Base-by-base conservation (phyloP, 257 asterid species). In the Solanum okadae region DNA sequence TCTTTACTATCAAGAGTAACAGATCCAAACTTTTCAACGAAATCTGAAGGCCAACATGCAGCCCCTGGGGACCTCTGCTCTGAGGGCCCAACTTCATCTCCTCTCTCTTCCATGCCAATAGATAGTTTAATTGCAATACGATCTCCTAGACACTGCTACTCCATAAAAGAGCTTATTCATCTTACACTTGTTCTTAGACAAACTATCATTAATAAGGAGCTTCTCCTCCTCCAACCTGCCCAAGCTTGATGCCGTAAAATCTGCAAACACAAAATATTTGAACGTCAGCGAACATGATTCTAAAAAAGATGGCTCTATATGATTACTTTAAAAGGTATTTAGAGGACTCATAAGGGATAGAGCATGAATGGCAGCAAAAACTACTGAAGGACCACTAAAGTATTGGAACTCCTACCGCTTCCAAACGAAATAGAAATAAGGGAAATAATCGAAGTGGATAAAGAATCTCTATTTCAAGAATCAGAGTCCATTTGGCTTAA, bases 31-130 rank as follows among this genome's bases (percentile, higher is more conserved):
- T 90, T 93, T 85, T 93, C 95, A 73, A 92, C 91, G 85, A 94
- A 93, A 89, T 96, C 96, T 79, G 95, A 90, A 72, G 96, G 91
- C 96, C 98, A 93, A 96, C 98, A 93, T 65, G 92, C 84, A 88
- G 94, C 90, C 91, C 90, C 90, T 61, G 92, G 87, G 88, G 95
- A 91, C 91, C 94, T 93, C 91, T 91, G 96, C 89, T 93, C 97
- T 59, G 92, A 67, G 85, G 93, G 92, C 72, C 92, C 97, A 87
- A 91, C 91, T 86, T 92, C 95, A 89, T 93, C 95, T 90, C 86
- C 93, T 88, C 88, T 86, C 89, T 92, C 94, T 88, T 94, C 97
- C 99, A 95, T 95, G 89, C 87, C 90, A 85, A 59, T 87, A 88
- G 85, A 87, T 91, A 77, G 73, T 90, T 88, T 78, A 88, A 89